Conservation (phyloP, 176 grass and related monocot genomes). For the Musa acuminata region DNA sequence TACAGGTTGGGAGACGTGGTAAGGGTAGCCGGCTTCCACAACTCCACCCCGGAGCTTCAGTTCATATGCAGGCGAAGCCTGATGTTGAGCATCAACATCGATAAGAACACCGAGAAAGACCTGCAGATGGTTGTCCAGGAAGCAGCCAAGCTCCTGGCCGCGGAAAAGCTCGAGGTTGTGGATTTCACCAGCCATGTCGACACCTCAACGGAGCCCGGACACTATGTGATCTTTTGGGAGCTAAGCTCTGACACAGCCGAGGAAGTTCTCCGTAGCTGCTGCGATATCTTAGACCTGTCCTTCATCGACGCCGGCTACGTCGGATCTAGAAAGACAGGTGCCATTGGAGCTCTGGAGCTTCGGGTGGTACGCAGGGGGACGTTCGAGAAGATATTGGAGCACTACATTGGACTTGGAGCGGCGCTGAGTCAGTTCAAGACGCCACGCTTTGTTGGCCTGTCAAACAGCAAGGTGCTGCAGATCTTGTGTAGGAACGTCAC, state of each 20-base stretch:
- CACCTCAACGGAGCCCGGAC: conserved; percentile 42
- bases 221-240: conserved; percentile 97
- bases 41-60: conserved; percentile 68
- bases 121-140: conserved; percentile 77
- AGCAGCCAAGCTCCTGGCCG: conserved; percentile 57
- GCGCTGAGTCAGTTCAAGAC: conserved; percentile 94
- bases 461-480: conserved; percentile 55
- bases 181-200: conserved; percentile 89
- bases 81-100: conserved; percentile 81
- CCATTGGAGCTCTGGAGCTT: conserved; percentile 74
- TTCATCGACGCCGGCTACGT: conserved; percentile 74
- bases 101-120: conserved; percentile 98
- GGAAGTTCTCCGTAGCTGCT: conserved; percentile 49
- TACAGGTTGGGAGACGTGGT: conserved; percentile 87
- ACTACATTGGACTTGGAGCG: conserved; percentile 50
- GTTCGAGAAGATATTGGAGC: conserved; percentile 66
- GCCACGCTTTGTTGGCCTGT: conserved; percentile 49
- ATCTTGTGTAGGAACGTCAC: conserved; percentile 48
- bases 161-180: conserved; percentile 65
- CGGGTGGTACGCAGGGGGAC: conserved; percentile 64
- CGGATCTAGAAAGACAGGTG: conserved; percentile 56
- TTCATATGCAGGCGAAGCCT: conserved; percentile 87
- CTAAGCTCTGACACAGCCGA: conserved; percentile 35
- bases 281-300: conserved; percentile 66
- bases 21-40: conserved; percentile 56